Base-by-base conservation (phyloP, 148 eudicot genomes). In the Vaccinium corymbosum region DNA sequence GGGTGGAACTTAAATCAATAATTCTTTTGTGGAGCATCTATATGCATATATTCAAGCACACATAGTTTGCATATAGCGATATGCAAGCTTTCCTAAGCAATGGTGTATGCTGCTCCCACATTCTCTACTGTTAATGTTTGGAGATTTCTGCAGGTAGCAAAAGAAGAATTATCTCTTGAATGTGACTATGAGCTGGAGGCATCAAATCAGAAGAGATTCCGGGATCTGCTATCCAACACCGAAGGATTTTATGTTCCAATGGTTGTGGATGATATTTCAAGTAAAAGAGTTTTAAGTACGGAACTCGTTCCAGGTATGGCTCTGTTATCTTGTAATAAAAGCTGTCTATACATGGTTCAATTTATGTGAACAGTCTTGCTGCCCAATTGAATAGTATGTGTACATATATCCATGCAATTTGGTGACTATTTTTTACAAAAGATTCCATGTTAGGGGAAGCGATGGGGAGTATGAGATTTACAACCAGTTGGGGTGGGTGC, bases 111-210 rank as follows among this genome's bases (percentile, higher is more conserved):
- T 82, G 82, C 82, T 59, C 8, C 25, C 14, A 55, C 48, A 9
- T 35, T 57, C 16, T 42, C 49, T 59, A 22, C 73, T 4, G 14
- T 49, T 20, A 59, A n/a, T 51, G 76, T 51, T 80, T 78, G 64
- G 81, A 42, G 72, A 52, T 80, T 38, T 50, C 57, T 76, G 50
- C 88, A 95, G 98, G 99, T 97, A 62, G 99, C 99, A n/a, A 97
- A 95, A 87, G 97, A 97, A 88, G 99, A 97, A 88, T 85, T 97
- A 87, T 90, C 99, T 68, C 95, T 91, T 62, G 99, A 97, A 88
- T 97, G 99, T 86, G 94, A 97, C 88, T 97, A 97, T 86, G 92
- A 86, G 86, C 84, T 94, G 80, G 99, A 97, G 89, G 92, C 95
- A 83, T 57, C 61, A 72, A 94, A 91, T 86, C 99, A 97, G 89